Evolutionary conservation across 2,329 filamentous ascomycete species (phyloP).

Genomic region (Hypoxylon sp.): DNA sequence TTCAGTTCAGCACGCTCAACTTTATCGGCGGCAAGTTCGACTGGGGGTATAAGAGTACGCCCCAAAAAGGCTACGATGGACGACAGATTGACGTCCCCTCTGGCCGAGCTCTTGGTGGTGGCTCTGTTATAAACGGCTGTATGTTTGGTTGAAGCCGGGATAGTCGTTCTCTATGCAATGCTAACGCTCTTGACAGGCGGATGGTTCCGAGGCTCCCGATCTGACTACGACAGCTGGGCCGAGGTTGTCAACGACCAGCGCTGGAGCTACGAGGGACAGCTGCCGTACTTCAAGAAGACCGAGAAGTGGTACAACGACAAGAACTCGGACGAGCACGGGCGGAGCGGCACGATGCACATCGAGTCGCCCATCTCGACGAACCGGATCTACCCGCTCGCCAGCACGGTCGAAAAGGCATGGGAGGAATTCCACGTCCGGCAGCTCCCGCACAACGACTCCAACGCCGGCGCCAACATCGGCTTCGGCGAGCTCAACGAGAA

Average conservation of each 20-base stretch:
- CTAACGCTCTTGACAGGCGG: slow-evolving; percentile 30
- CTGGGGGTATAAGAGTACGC: slow-evolving; percentile 34
- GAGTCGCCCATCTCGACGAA: slow-evolving; percentile 39
- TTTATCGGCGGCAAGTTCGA: slow-evolving; percentile 39
- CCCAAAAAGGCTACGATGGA: slow-evolving; percentile 29
- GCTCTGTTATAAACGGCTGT: slow-evolving; percentile 40
- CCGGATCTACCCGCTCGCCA: slow-evolving; percentile 48
- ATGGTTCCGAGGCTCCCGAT: slow-evolving; percentile 52
- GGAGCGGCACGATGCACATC: slow-evolving; percentile 42
- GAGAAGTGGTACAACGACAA: slow-evolving; percentile 40
- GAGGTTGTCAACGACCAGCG: slow-evolving; percentile 44
- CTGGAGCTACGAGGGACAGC: slow-evolving; percentile 53
- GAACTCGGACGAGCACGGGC: slow-evolving; percentile 39
- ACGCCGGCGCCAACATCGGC: slow-evolving; percentile 37
- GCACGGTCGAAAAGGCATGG: slow-evolving; percentile 45
- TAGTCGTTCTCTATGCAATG: no score
- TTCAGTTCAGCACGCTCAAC: slow-evolving; percentile 30
- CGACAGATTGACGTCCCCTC: slow-evolving; percentile 31
- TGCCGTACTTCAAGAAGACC: slow-evolving; percentile 51
- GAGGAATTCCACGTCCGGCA: slow-evolving; percentile 42
- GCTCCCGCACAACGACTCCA: slow-evolving; percentile 31
- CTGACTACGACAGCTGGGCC: slow-evolving; percentile 56
- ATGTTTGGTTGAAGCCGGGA: no score
- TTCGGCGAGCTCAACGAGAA: slow-evolving; percentile 41
- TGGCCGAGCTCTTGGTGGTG: slow-evolving; percentile 36